Conservation (phyloP, 768 basidiomycete species). For the Lanmaoa rubissima region DNA sequence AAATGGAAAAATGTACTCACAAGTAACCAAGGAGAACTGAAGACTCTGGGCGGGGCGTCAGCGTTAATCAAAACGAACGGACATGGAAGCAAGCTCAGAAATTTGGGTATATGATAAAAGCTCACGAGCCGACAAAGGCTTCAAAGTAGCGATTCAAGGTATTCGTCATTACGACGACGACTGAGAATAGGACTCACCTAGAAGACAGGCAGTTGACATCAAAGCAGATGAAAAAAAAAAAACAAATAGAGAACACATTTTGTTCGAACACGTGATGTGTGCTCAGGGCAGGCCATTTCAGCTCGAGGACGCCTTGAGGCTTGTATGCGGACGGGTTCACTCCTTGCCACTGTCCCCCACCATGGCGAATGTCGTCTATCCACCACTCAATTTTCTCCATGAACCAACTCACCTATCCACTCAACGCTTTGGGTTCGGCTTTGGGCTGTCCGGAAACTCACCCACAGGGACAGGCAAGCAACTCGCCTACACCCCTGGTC, state of each 20-base stretch:
- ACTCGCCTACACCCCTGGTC: slow-evolving; percentile 39
- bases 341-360: slow-evolving; percentile 26
- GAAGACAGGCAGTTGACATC: background rate
- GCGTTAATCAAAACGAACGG: slow-evolving; percentile 1
- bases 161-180: slow-evolving; percentile 53
- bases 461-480: slow-evolving; percentile 49
- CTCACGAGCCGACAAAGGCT: slow-evolving; percentile 61
- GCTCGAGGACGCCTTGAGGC: slow-evolving; percentile 11
- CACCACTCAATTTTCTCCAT: slow-evolving; percentile 63
- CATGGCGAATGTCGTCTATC: slow-evolving; percentile 74
- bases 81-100: slow-evolving; percentile 55
- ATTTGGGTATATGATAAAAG: slow-evolving; percentile 84
- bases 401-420: slow-evolving; percentile 57
- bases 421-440: slow-evolving; percentile 71
- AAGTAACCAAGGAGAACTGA: background rate
- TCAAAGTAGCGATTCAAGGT: slow-evolving; percentile 88
- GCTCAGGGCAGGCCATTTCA: slow-evolving; percentile 35
- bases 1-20: slow-evolving; percentile 36
- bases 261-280: slow-evolving; percentile 31
- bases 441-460: slow-evolving; percentile 51
- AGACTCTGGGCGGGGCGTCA: slow-evolving; percentile 4
- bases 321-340: background rate
- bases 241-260: slow-evolving; percentile 17
- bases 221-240: background rate
- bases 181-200: slow-evolving; percentile 32